These are phyloP conservation scores for Talaromyces sp. DNA, from an alignment of 2,329 filamentous ascomycete species.

Conservation along the genomic window DNA sequence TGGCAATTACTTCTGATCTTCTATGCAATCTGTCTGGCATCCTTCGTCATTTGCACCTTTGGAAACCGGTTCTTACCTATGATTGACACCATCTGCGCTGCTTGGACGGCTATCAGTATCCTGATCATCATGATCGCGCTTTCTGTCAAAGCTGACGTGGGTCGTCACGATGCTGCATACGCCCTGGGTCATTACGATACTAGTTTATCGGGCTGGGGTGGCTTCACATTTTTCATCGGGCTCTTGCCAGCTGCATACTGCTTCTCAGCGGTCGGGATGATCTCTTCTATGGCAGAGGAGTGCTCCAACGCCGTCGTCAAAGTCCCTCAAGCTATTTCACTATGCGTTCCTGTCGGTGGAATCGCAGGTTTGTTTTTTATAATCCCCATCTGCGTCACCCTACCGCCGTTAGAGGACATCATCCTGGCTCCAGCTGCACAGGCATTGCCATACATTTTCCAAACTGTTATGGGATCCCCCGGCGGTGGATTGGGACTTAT, in stretches of 20 bases:
- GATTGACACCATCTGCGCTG: constrained; percentile 55
- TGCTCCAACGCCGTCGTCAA: constrained; percentile 49
- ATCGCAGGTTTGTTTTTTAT: constrained; percentile 53
- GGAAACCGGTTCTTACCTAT: constrained; percentile 63
- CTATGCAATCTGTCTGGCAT: constrained; percentile 60
- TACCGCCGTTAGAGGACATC: constrained; percentile 45
- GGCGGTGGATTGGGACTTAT: constrained; percentile 46
- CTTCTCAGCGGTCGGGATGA: constrained; percentile 59
- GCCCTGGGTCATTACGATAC: constrained; percentile 55
- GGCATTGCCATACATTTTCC: constrained; percentile 49
- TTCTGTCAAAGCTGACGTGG: constrained; percentile 50
- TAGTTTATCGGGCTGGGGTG: constrained; percentile 53
- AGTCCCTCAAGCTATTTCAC: constrained; percentile 49
- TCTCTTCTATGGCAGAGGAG: constrained; percentile 59
- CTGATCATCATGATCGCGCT: constrained; percentile 54
- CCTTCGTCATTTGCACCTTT: constrained; percentile 61
- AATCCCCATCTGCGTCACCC: constrained; percentile 50
- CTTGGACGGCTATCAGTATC: constrained; percentile 53
- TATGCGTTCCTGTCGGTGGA: constrained; percentile 51
- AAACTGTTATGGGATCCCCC: constrained; percentile 46
- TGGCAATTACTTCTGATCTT: constrained; percentile 71
- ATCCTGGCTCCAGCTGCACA: constrained; percentile 44
- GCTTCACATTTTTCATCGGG: constrained; percentile 60
- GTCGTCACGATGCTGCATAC: constrained; percentile 48
- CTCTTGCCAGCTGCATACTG: constrained; percentile 55